phyloP scores from a whole-genome alignment of 345 rosid genomes.

The Ceriops zippeliana region DNA sequence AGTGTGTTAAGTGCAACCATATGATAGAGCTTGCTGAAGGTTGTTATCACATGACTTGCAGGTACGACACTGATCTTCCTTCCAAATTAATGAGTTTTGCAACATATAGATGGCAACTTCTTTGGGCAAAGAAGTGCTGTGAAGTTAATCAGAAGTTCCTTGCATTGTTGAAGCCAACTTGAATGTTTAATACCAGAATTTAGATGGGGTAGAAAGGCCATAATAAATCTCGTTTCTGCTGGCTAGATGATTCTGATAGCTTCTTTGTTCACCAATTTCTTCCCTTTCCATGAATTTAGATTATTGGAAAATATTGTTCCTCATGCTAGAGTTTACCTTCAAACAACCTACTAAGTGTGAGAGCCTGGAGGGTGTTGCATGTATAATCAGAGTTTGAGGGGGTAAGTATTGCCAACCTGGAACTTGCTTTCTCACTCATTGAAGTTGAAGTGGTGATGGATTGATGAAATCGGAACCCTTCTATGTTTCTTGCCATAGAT shows the following conservation, averaged over 20 bases:
- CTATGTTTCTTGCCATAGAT: neutral
- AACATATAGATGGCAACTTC: neutral
- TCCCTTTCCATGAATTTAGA: no score
- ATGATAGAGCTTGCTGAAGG: conserved; percentile 57
- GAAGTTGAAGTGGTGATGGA: no score
- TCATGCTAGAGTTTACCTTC: no score
- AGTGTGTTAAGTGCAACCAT: conserved; percentile 48
- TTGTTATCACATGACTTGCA: conserved; percentile 67
- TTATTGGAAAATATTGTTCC: no score
- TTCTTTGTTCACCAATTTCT: no score
- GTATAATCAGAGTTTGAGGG: no score
- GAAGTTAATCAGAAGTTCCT: neutral
- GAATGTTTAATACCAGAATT: neutral
- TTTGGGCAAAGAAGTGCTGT: neutral
- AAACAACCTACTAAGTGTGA: no score
- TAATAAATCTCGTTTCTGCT: no score
- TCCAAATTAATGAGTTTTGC: neutral
- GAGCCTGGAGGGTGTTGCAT: no score
- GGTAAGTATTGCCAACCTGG: no score
- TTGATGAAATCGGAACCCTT: neutral
- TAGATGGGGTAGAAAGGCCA: neutral
- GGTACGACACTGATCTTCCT: conserved; percentile 27
- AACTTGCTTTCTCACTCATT: no score
- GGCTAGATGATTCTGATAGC: no score
- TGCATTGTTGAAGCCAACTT: neutral